Conservation (phyloP, 75 land plant genomes). For the Ceratopteris richardii region DNA sequence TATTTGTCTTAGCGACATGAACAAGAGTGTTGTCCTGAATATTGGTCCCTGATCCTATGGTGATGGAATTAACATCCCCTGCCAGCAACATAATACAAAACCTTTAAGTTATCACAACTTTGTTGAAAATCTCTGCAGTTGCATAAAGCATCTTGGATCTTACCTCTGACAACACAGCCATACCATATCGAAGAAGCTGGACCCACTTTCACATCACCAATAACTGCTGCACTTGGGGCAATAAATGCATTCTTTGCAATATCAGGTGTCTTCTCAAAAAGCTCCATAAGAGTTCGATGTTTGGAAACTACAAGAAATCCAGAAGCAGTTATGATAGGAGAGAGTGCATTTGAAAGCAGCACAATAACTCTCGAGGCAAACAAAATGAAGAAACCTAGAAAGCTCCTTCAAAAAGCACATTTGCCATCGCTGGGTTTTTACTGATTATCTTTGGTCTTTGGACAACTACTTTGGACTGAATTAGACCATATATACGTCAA, state of each 20-base stretch:
- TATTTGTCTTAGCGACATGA: conserved; percentile 89
- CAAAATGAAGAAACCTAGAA: no score
- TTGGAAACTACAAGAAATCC: conserved; percentile 62
- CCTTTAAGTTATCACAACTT: no score
- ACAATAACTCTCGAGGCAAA: neutral
- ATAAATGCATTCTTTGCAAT: conserved; percentile 71
- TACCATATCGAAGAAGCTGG: conserved; percentile 83
- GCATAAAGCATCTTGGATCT: neutral
- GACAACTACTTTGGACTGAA: no score
- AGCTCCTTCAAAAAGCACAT: no score
- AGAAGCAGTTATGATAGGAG: neutral
- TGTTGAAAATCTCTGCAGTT: neutral
- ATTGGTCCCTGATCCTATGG: conserved; percentile 78
- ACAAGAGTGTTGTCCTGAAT: conserved; percentile 94
- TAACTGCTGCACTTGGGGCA: conserved; percentile 83
- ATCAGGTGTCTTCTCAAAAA: conserved; percentile 67
- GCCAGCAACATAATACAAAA: no score
- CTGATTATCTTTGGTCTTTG: no score
- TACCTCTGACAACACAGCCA: conserved; percentile 92
- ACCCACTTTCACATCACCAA: conserved; percentile 84
- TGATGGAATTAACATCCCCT: conserved; percentile 93
- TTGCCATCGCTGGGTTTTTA: no score
- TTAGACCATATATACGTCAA: no score
- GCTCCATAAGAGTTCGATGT: conserved; percentile 79
- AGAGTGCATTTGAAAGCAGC: neutral